phyloP scores from a whole-genome alignment of 2,329 filamentous ascomycete genomes.

The Paracoccidioides lutzii region DNA sequence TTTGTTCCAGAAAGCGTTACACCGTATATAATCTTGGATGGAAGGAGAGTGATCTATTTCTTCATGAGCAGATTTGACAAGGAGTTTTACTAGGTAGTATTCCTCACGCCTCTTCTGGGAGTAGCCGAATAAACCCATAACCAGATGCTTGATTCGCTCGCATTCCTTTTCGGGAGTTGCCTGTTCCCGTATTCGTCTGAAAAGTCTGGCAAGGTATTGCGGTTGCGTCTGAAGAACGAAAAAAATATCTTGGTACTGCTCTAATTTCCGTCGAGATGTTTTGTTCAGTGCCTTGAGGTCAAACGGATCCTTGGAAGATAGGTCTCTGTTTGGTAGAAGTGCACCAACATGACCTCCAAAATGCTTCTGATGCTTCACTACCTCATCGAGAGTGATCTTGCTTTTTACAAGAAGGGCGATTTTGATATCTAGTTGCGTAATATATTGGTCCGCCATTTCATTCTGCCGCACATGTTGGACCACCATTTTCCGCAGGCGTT shows the following conservation, averaged over 20 bases:
- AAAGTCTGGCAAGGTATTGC: conserved; percentile 80
- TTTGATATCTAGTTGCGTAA: conserved; percentile 97
- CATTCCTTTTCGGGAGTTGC: conserved; percentile 81
- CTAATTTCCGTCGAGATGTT: conserved; percentile 84
- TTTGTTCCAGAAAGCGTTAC: conserved; percentile 87
- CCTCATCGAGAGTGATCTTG: conserved; percentile 97
- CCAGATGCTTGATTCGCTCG: conserved; percentile 81
- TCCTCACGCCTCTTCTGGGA: conserved; percentile 94
- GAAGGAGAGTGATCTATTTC: conserved; percentile 63
- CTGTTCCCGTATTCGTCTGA: conserved; percentile 69
- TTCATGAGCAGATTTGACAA: conserved; percentile 69
- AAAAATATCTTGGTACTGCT: conserved; percentile 94
- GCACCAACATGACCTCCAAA: conserved; percentile 81
- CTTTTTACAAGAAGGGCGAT: conserved; percentile 97
- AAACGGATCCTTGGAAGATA: conserved; percentile 80
- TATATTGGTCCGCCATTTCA: conserved; percentile 93
- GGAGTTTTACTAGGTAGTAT: conserved; percentile 86
- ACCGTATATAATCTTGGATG: conserved; percentile 74
- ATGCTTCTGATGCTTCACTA: conserved; percentile 91
- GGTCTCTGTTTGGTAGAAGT: conserved; percentile 75
- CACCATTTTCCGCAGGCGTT: conserved; percentile 85
- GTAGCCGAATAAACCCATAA: conserved; percentile 95
- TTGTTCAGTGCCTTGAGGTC: conserved; percentile 97
- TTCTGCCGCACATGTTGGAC: conserved; percentile 96
- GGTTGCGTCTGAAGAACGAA: conserved; percentile 95